Percentiles rank a stretch among this genome's conserved stretches.
Evolutionary conservation across 139 green algal genomes (phyloP).

Genomic region (Micractinium conductrix): DNA sequence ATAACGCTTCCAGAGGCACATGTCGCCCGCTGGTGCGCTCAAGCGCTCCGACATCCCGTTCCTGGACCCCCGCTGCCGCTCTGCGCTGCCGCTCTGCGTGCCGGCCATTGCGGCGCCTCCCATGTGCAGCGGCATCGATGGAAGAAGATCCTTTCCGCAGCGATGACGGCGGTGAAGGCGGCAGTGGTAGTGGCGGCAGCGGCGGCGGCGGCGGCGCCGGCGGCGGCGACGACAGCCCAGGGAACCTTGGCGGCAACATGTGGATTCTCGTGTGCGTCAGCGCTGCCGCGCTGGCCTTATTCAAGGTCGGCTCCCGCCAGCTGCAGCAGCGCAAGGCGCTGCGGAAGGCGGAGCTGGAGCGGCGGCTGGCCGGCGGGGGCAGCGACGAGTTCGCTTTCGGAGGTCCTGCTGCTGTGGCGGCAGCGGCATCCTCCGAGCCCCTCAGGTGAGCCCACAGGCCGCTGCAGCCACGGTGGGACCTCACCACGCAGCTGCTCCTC

Average conservation of each 20-base stretch:
- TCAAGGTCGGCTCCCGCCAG: background rate
- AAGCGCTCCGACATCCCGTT: too few relatives aligned
- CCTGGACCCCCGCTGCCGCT: too few relatives aligned
- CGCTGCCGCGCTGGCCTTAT: slow-evolving; percentile 3
- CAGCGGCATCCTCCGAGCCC: too few relatives aligned
- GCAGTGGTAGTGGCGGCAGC: background rate
- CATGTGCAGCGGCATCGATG: too few relatives aligned
- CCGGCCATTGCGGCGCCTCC: too few relatives aligned
- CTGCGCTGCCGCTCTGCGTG: too few relatives aligned
- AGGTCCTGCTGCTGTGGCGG: background rate
- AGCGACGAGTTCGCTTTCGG: too few relatives aligned
- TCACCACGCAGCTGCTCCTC: too few relatives aligned
- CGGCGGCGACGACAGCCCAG: background rate
- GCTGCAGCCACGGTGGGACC: background rate
- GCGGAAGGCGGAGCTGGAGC: background rate
- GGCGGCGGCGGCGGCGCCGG: background rate
- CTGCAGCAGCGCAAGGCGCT: background rate
- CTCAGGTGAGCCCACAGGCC: background rate
- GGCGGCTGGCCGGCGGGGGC: background rate
- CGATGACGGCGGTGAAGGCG: background rate
- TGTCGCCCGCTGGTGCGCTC: too few relatives aligned
- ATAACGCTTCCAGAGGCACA: too few relatives aligned
- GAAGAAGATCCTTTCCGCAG: too few relatives aligned
- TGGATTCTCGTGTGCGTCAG: slow-evolving; percentile 6
- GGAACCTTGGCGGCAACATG: slow-evolving; percentile 25